Conservation (phyloP, 1,284 basidiomycete species). For the Cutaneotrichosporon cavernicola region DNA sequence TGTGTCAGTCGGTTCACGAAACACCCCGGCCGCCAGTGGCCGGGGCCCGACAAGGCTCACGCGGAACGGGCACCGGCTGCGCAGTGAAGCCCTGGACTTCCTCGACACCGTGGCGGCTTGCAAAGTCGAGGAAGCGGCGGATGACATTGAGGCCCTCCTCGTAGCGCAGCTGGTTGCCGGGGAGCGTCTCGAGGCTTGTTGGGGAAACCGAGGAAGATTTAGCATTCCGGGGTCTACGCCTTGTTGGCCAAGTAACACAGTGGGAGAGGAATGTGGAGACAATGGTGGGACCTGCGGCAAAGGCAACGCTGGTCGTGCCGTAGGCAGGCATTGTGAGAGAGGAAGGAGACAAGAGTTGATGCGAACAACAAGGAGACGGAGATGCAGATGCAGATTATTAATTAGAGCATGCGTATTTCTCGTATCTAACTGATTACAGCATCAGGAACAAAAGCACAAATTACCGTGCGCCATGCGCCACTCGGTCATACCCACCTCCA, state of each 20-base stretch:
- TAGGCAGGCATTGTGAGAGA: background rate
- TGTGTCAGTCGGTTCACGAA: slow-evolving; percentile 1
- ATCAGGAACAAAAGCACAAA: too few species aligned
- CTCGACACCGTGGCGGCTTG: slow-evolving; percentile 48
- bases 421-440: too few species aligned
- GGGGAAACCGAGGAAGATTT: slow-evolving; percentile 2
- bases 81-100: slow-evolving; percentile 54
- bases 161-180: slow-evolving; percentile 47
- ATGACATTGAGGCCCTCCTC: slow-evolving; percentile 50
- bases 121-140: slow-evolving; percentile 45
- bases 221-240: slow-evolving; percentile 1
- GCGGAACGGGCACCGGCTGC: slow-evolving; percentile 46
- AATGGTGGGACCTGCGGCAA: slow-evolving; percentile 47
- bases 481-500: background rate
- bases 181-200: slow-evolving; percentile 21
- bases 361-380: background rate
- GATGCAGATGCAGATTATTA: background rate
- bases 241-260: slow-evolving; percentile 29
- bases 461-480: too few species aligned
- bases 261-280: slow-evolving; percentile 49
- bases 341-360: background rate
- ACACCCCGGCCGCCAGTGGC: background rate
- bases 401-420: background rate
- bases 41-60: slow-evolving; percentile 27
- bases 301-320: slow-evolving; percentile 30